A percentile compares a stretch with the other conserved stretches of the same genome.
Conservation (phyloP, 164 flowering plant species). For the Dillenia turbinata region DNA sequence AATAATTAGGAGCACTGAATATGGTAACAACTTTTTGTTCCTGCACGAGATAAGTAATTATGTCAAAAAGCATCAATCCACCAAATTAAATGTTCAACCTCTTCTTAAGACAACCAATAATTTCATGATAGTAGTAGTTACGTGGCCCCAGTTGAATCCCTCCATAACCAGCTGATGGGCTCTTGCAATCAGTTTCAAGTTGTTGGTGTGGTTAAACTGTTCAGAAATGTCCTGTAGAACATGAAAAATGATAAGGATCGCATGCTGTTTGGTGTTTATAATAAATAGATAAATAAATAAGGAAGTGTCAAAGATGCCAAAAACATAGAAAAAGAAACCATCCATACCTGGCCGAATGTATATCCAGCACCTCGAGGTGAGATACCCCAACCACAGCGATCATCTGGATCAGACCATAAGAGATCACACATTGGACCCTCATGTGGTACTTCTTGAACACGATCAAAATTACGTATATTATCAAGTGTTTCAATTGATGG, state of each 20-base stretch:
- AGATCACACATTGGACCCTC: constrained; percentile 98
- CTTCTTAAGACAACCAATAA: not conserved
- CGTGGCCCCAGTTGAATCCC: constrained; percentile 98
- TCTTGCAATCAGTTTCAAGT: constrained; percentile 89
- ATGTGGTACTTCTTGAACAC: constrained; percentile 98
- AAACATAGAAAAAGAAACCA: too few species aligned
- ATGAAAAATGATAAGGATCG: not conserved
- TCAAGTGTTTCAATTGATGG: constrained; percentile 96
- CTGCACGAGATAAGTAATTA: constrained; percentile 31
- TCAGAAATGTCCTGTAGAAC: constrained; percentile 88
- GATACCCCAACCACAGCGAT: constrained; percentile 98
- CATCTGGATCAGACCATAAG: constrained; percentile 97
- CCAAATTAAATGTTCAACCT: not conserved
- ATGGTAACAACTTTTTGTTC: constrained; percentile 98
- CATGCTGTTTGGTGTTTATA: too few species aligned
- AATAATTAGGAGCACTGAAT: constrained; percentile 97
- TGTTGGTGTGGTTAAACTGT: constrained; percentile 93
- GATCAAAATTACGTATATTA: constrained; percentile 84
- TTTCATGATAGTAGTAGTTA: constrained; percentile 19
- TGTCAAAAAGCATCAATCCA: not conserved
- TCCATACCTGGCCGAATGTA: constrained; percentile 78
- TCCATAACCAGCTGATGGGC: constrained; percentile 99
- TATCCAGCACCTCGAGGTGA: constrained; percentile 98
- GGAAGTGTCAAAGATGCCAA: too few species aligned
- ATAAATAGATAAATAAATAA: too few species aligned